Evolutionary conservation across 352 stramenopile species (phyloP).

Genomic region (Globisporangium spiculum): DNA sequence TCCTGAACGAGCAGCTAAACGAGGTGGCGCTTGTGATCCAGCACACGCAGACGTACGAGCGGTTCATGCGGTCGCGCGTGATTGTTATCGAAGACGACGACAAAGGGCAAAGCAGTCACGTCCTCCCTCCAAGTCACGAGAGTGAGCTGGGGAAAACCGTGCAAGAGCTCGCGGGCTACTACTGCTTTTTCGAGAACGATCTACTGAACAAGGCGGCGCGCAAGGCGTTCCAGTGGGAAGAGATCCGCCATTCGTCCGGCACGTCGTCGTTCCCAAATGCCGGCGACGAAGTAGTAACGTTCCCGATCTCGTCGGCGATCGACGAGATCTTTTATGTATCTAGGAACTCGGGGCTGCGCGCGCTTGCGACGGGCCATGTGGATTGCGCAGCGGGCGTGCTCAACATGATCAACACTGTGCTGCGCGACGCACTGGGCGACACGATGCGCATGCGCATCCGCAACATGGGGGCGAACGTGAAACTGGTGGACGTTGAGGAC

Average conservation of each 20-base stretch:
- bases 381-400: conserved; percentile 81
- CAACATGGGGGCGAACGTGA: conserved; percentile 62
- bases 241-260: conserved; percentile 62
- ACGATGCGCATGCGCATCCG: conserved; percentile 77
- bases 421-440: conserved; percentile 74
- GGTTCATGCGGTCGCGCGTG: conserved; percentile 80
- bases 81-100: conserved; percentile 7
- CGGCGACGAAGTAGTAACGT: conserved; percentile 40
- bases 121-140: conserved; percentile 58
- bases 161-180: conserved; percentile 81
- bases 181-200: conserved; percentile 86
- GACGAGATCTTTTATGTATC: conserved; percentile 89
- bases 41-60: conserved; percentile 87
- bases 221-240: conserved; percentile 87
- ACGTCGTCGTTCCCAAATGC: conserved; percentile 6
- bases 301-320: conserved; percentile 80
- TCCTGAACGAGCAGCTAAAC: conserved; percentile 85
- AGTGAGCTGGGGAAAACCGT: conserved; percentile 80
- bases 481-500: conserved; percentile 62
- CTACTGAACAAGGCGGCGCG: conserved; percentile 67
- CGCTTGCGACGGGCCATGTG: conserved; percentile 76
- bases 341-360: conserved; percentile 74
- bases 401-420: conserved; percentile 84
- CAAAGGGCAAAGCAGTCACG: conserved; percentile 4
- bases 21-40: conserved; percentile 85